Conservation (phyloP, 2,329 filamentous ascomycete species). For the Hypocreales sp. region DNA sequence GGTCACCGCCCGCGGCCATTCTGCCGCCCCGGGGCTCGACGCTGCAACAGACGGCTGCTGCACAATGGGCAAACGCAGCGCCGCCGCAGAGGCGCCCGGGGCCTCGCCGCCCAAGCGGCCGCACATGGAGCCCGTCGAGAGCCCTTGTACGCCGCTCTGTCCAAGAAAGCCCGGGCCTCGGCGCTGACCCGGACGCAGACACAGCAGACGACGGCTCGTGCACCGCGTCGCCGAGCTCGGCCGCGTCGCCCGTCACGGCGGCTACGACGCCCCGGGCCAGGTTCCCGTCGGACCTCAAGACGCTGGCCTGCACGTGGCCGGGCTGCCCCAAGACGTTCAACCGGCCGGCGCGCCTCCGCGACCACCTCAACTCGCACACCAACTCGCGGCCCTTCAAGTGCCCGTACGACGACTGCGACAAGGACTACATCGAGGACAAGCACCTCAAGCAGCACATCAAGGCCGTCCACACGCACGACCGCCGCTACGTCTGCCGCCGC, state of each 20-base stretch:
- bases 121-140: slow-evolving; percentile 6
- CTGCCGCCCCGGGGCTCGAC: too few species aligned
- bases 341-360: slow-evolving; percentile 62
- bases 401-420: slow-evolving; percentile 53
- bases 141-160: slow-evolving; percentile 10
- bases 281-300: slow-evolving; percentile 61
- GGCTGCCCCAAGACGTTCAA: slow-evolving; percentile 76
- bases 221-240: slow-evolving; percentile 17
- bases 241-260: slow-evolving; percentile 14
- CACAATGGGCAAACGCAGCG: slow-evolving; percentile 19
- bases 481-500: slow-evolving; percentile 56
- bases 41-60: too few species aligned
- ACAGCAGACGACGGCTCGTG: slow-evolving; percentile 17
- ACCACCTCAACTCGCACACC: slow-evolving; percentile 72
- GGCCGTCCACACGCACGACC: slow-evolving; percentile 58
- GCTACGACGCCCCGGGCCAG: slow-evolving; percentile 29
- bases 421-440: slow-evolving; percentile 73
- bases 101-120: slow-evolving; percentile 12
- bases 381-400: slow-evolving; percentile 73
- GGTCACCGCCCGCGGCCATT: slow-evolving; percentile 20
- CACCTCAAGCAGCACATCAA: slow-evolving; percentile 78
- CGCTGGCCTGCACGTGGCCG: slow-evolving; percentile 57
- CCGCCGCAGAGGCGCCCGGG: slow-evolving; percentile 8
- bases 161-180: too few species aligned
- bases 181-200: too few species aligned